Conservation (phyloP, 768 basidiomycete genomes). For the Lyophyllum decastes region DNA sequence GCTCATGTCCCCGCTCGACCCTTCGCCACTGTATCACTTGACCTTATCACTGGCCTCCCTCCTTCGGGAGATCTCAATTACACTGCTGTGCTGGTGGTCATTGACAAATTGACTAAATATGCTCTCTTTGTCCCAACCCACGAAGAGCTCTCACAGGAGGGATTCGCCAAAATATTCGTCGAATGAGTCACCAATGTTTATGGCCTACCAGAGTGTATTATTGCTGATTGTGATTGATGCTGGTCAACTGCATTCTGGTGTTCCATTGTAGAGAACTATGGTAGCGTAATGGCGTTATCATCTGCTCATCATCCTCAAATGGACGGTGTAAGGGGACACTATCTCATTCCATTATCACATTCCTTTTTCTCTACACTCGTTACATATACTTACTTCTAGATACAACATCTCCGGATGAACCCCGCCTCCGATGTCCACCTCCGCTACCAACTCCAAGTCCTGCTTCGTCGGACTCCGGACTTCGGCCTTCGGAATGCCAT, state of each 20-base stretch:
- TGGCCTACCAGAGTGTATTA: neutral
- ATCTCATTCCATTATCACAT: too few species aligned
- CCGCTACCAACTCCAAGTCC: too few species aligned
- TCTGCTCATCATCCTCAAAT: slow-evolving; percentile 31
- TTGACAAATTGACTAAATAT: neutral
- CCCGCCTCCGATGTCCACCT: too few species aligned
- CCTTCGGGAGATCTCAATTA: neutral
- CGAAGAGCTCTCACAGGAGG: neutral
- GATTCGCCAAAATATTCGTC: neutral
- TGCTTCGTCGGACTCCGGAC: too few species aligned
- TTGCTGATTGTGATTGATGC: neutral
- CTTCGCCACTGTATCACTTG: neutral
- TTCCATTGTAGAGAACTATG: slow-evolving; percentile 2
- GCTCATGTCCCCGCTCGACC: neutral
- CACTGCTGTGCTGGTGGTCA: neutral
- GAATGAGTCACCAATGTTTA: neutral
- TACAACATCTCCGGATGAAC: too few species aligned
- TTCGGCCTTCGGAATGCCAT: too few species aligned
- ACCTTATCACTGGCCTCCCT: neutral
- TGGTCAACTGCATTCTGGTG: slow-evolving; percentile 6
- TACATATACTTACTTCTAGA: too few species aligned
- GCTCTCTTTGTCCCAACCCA: neutral
- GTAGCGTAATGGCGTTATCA: neutral
- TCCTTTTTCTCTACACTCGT: too few species aligned
- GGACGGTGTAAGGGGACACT: too few species aligned